Evolutionary conservation across 768 basidiomycete genomes (phyloP), one percentile per base, ranked within the genome.

Genomic region (Nidularia sp.): DNA sequence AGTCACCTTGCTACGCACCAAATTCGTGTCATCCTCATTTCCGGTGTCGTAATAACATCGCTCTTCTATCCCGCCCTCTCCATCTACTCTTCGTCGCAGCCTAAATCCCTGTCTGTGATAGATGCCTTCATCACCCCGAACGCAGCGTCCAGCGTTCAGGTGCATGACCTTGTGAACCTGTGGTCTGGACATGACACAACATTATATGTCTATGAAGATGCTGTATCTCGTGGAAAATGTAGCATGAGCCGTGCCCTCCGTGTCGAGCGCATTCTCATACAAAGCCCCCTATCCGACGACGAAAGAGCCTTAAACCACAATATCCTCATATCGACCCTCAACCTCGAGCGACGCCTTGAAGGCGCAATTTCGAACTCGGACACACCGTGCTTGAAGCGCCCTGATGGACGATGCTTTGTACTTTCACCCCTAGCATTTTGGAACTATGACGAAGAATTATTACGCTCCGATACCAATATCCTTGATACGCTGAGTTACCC

Each of bases 1-100:
- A 93, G 91, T 53, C 91, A 93, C 64, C 93, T 91, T 61, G 90
- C 92, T 55, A 90, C 87, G 1, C 90, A 93, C 67, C 93, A 93
- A 68, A 90, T 91, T 51, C 84, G 90, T 49, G 84, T 94, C 47
- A 90, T 95, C 65, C 79, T 95, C 58, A 85, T 93, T 55, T 93
- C 89, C 18, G 83, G 87, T 48, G 80, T 93, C 53, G 91, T 94
- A 56, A 93, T 94, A 63, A 88, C 91, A 51, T 88, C 88, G 13
- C 81, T 95, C 51, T 89, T 93, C 62, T 93, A 92, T 58, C 93
- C 93, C n/a, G 93, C 93, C 15, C 79, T 95, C 48, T 83, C 89
- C 47, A 78, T 90, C 52, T 93, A 93, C 65, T 84, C 84, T 22
- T 86, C 88, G 1, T 84, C 89, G 0, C 80, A 84, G 53, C 80